Evolutionary conservation across 2,329 filamentous ascomycete genomes (phyloP).

Genomic region (Beauveria sp.): DNA sequence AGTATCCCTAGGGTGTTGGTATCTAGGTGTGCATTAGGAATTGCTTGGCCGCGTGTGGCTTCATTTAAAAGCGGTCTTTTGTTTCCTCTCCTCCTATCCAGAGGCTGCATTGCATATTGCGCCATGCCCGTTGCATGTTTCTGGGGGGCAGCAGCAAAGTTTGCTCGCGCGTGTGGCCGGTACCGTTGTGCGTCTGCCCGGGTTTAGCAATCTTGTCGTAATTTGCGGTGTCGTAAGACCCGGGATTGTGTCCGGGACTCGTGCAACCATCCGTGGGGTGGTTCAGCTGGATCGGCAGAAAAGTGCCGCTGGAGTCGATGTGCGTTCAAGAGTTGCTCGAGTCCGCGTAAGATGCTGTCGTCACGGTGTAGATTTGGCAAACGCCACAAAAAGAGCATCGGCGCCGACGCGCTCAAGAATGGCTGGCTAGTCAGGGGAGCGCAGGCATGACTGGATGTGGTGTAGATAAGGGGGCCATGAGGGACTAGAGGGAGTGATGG

Average conservation of each 20-base stretch:
- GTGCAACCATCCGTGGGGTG: not conserved
- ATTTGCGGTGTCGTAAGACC: not conserved
- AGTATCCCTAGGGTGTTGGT: not conserved
- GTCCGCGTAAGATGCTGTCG: constrained; percentile 10
- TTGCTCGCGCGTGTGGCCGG: not conserved
- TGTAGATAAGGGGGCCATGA: not conserved
- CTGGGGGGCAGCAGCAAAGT: not conserved
- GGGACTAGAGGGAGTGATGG: not conserved
- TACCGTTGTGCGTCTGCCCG: not conserved
- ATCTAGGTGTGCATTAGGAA: not conserved
- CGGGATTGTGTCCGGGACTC: not conserved
- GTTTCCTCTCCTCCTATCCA: not conserved
- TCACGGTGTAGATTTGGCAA: not conserved
- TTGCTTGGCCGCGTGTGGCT: constrained; percentile 2
- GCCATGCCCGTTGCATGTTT: not conserved
- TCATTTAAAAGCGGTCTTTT: not conserved
- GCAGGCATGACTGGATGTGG: not conserved
- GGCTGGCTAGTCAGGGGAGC: not conserved
- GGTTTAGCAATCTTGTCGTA: not conserved
- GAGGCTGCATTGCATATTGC: not conserved
- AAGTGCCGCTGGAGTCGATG: not conserved
- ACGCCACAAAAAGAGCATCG: constrained; percentile 5
- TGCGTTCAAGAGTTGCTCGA: not conserved
- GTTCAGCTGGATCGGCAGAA: not conserved
- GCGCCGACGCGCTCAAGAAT: constrained; percentile 1